Evolutionary conservation across 2,329 filamentous ascomycete genomes (phyloP), one percentile per base, ranked within the genome.

Genomic region (Fonsecaea monophora): DNA sequence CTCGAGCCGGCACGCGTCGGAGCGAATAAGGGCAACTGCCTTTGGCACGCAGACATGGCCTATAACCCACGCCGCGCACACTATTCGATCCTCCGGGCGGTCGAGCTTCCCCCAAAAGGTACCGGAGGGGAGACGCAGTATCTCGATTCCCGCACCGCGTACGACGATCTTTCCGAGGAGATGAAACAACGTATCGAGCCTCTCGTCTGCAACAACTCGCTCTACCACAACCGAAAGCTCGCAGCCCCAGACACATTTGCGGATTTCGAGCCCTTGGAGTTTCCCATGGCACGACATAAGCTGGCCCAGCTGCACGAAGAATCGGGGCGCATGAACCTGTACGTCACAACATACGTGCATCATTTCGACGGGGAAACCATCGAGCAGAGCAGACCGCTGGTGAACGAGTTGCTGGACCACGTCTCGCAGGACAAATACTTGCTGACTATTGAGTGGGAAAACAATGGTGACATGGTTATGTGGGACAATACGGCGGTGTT

Each of bases 381-480:
- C 18, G 54, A 38, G 10, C 34, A 57, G 54, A 57, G 54, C 54
- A 40, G 38, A 35, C 34, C 34, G 15, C 38, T 57, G 54, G 38
- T 57, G 12, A 40, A 35, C 34, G 54, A 57, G 38, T 40, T 57
- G 9, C 34, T 37, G 1, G 54, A 35, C 54, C 54, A 57, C 21
- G 54, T 40, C 34, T 57, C 34, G 30, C 54, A 57, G 54, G 34
- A 45, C 8, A 60, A 60, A 42, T 60, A 60, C 34, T 13, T 60
- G 45, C 40, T 48, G 21, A 60, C 58, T 21, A 42, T 60, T 32
- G 25, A 60, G 12, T 60, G 58, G 58, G 58, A 60, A 25, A 60
- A 60, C 42, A 50, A 60, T 13, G 58, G 58, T 10, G 58, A 60
- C 42, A 60, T 60, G 58, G 58, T 60, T 9, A 60, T 60, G 58